Evolutionary conservation across 2,329 filamentous ascomycete species (phyloP).

Genomic region (Diplodia mutila): DNA sequence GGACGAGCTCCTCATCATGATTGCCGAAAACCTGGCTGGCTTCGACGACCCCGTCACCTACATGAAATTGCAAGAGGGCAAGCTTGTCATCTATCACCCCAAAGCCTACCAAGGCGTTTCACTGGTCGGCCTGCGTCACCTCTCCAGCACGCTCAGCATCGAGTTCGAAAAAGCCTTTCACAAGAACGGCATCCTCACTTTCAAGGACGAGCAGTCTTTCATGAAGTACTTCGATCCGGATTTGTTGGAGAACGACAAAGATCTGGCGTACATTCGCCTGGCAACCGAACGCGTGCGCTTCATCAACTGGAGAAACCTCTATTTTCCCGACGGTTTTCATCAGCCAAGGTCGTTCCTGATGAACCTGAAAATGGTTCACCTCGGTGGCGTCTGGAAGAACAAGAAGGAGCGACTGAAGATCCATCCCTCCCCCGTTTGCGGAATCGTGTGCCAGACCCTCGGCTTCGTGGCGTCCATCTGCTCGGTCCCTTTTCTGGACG

Average conservation of each 20-base stretch:
- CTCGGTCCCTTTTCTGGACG: too few relatives aligned
- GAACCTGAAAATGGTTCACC: background rate
- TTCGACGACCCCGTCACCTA: background rate
- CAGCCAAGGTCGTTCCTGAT: too few relatives aligned
- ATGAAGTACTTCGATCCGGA: background rate
- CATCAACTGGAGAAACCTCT: too few relatives aligned
- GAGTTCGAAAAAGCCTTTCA: background rate
- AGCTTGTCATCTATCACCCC: background rate
- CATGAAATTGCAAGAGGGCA: accelerated
- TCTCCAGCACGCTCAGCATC: background rate
- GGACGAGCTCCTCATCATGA: background rate
- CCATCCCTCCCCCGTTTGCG: background rate
- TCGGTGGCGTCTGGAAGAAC: background rate
- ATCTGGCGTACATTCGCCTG: background rate
- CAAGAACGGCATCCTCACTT: background rate
- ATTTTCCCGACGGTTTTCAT: too few relatives aligned
- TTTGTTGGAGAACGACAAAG: accelerated
- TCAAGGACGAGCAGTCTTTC: accelerated
- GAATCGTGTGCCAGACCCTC: too few relatives aligned
- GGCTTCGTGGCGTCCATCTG: too few relatives aligned
- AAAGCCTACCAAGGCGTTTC: background rate
- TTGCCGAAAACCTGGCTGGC: background rate
- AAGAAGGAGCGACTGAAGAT: background rate
- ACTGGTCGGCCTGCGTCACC: background rate
- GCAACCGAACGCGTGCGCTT: background rate